These are phyloP conservation scores for Rhododendron williamsianum DNA, from an alignment of 148 eudicot species.

Conservation along the genomic window DNA sequence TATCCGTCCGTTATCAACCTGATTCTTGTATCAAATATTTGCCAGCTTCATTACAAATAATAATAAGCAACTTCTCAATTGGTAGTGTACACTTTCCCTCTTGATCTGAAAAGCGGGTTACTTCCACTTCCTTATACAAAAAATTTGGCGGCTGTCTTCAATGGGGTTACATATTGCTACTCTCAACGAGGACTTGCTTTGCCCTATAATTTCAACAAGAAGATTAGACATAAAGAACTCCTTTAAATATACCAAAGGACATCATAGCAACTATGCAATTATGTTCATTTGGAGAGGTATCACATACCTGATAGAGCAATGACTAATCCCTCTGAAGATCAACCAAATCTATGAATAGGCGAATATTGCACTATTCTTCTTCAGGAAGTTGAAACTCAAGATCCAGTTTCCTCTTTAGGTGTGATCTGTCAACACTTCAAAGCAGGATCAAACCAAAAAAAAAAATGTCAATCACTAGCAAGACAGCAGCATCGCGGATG, in stretches of 20 bases:
- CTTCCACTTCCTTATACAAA: background rate
- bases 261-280: background rate
- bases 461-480: background rate
- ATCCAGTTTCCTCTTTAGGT: slow-evolving; percentile 86
- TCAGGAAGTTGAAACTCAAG: slow-evolving; percentile 85
- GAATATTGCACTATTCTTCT: slow-evolving; percentile 32
- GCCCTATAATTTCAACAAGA: background rate
- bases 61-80: background rate
- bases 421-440: slow-evolving; percentile 88
- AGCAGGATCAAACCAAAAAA: background rate
- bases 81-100: slow-evolving; percentile 8
- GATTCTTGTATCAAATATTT: background rate
- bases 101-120: background rate
- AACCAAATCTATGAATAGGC: background rate
- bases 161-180: background rate
- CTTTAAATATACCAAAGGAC: background rate
- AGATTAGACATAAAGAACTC: background rate
- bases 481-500: background rate
- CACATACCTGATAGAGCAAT: slow-evolving; percentile 10
- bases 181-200: slow-evolving; percentile 2
- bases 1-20: background rate
- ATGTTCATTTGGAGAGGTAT: background rate
- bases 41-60: background rate
- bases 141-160: background rate
- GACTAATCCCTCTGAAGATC: background rate